Conservation (phyloP, 306 rosid species). For the Geum urbanum region DNA sequence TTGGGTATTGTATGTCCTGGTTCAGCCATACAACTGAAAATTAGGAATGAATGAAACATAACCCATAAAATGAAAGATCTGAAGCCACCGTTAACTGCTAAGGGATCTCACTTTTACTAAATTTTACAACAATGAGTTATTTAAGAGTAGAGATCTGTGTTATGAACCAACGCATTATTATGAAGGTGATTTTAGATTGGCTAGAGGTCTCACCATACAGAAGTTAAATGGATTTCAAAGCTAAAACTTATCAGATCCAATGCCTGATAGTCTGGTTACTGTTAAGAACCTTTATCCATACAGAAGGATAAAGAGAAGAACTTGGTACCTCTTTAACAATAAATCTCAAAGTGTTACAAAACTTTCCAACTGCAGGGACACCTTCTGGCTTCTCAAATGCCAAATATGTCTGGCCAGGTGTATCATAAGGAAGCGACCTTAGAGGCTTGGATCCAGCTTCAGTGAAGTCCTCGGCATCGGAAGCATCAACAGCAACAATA, state of each 20-base stretch:
- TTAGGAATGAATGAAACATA: neutral
- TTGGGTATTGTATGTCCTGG: neutral
- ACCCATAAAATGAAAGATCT: neutral
- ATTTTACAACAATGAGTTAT: neutral
- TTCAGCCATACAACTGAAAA: neutral
- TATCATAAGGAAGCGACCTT: constrained; percentile 87
- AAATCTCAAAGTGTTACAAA: constrained; percentile 71
- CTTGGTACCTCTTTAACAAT: constrained; percentile 79
- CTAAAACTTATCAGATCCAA: neutral
- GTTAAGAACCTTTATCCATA: neutral
- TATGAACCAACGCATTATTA: neutral
- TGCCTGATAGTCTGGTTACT: neutral
- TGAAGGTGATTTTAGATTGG: neutral
- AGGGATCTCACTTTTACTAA: too few species aligned
- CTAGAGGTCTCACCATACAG: neutral
- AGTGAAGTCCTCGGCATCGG: constrained; percentile 87
- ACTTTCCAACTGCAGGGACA: constrained; percentile 67
- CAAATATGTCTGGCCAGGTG: constrained; percentile 87
- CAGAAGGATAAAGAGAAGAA: constrained; percentile 1
- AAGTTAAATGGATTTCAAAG: neutral
- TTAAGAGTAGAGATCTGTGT: neutral
- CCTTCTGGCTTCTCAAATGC: constrained; percentile 92
- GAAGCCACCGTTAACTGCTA: neutral
- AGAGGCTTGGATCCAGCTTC: constrained; percentile 75
- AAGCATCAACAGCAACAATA: constrained; percentile 71